These are phyloP conservation scores for Flaveria brownii DNA, from an alignment of 129 eudicot species.

Conservation along the genomic window DNA sequence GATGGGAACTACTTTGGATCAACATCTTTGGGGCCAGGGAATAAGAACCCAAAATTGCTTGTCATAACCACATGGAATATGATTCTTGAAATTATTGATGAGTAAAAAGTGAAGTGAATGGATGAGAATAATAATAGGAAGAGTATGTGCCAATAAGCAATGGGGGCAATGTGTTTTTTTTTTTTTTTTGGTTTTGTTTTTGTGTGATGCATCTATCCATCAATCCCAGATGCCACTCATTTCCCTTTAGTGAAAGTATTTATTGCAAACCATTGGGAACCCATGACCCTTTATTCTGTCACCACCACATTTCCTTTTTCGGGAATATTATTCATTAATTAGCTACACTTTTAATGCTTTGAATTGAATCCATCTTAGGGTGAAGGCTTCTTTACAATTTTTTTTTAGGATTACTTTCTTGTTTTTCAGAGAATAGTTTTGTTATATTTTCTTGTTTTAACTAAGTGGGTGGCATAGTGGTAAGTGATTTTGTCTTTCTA, in stretches of 20 bases:
- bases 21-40: conserved; percentile 11
- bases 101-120: conserved; percentile 8
- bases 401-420: background rate
- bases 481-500: no score
- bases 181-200: background rate
- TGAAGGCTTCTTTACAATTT: conserved; percentile 10
- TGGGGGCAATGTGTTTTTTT: conserved; percentile 16
- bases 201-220: conserved; percentile 35
- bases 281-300: conserved; percentile 43
- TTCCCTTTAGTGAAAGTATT: conserved; percentile 32
- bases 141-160: conserved; percentile 11
- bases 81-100: conserved; percentile 15
- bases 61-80: conserved; percentile 22
- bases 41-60: conserved; percentile 5
- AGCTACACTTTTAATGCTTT: conserved; percentile 31
- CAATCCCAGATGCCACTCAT: conserved; percentile 43
- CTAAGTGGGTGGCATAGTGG: no score
- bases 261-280: conserved; percentile 27
- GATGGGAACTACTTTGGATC: conserved; percentile 1
- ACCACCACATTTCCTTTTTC: conserved; percentile 30
- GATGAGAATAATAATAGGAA: conserved; percentile 15
- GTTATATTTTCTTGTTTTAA: background rate
- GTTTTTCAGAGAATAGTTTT: background rate
- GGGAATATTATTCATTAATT: conserved; percentile 22
- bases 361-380: conserved; percentile 8